A percentile compares a stretch with the other conserved stretches of the same genome.
Conservation (phyloP, 2,329 filamentous ascomycete species). For the Akanthomyces muscarius region DNA sequence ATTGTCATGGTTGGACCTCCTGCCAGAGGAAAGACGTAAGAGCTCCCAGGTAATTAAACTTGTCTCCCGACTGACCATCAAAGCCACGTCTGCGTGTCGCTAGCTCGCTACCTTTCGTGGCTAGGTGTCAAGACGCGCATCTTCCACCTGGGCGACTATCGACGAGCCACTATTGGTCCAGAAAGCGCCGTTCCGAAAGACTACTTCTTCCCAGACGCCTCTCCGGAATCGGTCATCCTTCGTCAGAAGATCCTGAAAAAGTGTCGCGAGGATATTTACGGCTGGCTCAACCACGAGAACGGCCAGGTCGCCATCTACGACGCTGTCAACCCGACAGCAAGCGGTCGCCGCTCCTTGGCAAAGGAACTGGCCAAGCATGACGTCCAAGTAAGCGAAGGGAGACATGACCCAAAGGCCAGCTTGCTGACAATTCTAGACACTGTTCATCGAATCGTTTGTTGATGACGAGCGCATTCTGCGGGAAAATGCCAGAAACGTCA, state of each 20-base stretch:
- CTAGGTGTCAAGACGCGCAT: constrained; percentile 96
- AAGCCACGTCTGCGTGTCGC: constrained; percentile 89
- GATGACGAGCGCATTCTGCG: constrained; percentile 90
- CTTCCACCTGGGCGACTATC: constrained; percentile 95
- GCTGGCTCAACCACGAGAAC: constrained; percentile 94
- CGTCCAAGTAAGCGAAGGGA: constrained; percentile 60
- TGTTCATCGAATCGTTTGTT: constrained; percentile 95
- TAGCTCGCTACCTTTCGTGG: constrained; percentile 94
- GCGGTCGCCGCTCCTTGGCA: constrained; percentile 75
- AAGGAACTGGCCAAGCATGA: constrained; percentile 98
- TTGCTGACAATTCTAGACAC: constrained; percentile 55
- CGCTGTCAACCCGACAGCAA: constrained; percentile 87
- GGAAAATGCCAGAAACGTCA: constrained; percentile 95
- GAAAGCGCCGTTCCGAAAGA: constrained; percentile 87
- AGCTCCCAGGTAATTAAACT: background rate
- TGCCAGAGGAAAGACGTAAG: constrained; percentile 89
- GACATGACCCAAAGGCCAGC: background rate
- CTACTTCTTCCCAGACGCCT: constrained; percentile 96
- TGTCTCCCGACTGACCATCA: background rate
- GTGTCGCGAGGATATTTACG: constrained; percentile 94
- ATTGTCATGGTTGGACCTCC: constrained; percentile 96
- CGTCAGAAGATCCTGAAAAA: constrained; percentile 97
- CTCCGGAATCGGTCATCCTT: constrained; percentile 84
- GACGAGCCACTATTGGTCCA: constrained; percentile 81
- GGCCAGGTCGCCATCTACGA: constrained; percentile 98